These are phyloP conservation scores for Blastocystis sp. DNA, from an alignment of 352 stramenopile species.

Conservation along the genomic window DNA sequence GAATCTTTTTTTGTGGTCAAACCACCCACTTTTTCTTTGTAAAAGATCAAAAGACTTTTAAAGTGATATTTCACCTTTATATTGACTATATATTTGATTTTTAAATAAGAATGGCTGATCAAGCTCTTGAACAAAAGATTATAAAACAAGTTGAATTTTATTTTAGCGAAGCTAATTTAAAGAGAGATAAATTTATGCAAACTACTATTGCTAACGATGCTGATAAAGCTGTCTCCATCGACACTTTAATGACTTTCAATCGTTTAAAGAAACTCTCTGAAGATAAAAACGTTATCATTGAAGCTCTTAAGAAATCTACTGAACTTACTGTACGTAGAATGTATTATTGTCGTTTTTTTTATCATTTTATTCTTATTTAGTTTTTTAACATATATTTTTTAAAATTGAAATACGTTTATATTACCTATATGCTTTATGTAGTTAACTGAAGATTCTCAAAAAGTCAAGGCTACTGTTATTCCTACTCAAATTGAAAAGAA, in stretches of 20 bases:
- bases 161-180: constrained; percentile 27
- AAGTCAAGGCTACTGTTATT: constrained; percentile 30
- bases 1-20: no score
- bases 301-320: constrained; percentile 24
- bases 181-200: constrained; percentile 33
- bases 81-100: no score
- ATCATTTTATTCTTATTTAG: no score
- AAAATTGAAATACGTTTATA: no score
- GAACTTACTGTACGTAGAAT: constrained; percentile 1
- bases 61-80: no score
- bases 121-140: constrained; percentile 28
- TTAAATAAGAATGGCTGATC: no score
- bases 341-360: no score
- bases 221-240: constrained; percentile 21
- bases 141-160: constrained; percentile 33
- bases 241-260: constrained; percentile 33
- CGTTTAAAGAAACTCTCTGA: constrained; percentile 29
- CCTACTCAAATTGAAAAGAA: constrained; percentile 27
- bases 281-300: constrained; percentile 15
- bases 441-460: constrained; percentile 28
- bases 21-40: no score
- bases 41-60: no score
- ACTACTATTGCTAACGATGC: constrained; percentile 27
- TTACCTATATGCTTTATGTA: constrained; percentile 5
- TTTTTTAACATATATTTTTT: no score